These are phyloP conservation scores for Quillaja saponaria DNA, from an alignment of 306 rosid genomes.

Conservation along the genomic window DNA sequence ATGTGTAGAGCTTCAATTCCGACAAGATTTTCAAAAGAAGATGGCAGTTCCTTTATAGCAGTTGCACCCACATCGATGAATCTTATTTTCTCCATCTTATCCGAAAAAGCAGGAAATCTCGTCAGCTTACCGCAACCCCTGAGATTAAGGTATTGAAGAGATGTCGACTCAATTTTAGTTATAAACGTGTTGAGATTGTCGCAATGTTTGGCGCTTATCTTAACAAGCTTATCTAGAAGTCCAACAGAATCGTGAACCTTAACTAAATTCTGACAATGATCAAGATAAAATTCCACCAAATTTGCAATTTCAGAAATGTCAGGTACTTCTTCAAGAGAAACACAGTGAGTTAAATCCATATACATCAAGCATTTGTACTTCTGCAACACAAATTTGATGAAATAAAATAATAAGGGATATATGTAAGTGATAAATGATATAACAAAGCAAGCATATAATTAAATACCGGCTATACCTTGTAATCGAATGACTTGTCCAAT, in stretches of 20 bases:
- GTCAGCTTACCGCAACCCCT: constrained; percentile 11
- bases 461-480: neutral
- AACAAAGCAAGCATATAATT: no score
- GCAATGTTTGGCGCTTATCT: constrained; percentile 10
- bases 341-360: constrained; percentile 11
- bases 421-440: no score
- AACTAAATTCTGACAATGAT: constrained; percentile 9
- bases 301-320: constrained; percentile 18
- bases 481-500: neutral
- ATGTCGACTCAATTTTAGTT: neutral
- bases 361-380: neutral
- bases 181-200: constrained; percentile 20
- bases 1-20: no score
- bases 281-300: constrained; percentile 13
- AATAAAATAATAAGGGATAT: neutral
- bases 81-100: constrained; percentile 11
- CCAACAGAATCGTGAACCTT: constrained; percentile 21
- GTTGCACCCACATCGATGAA: constrained; percentile 20
- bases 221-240: constrained; percentile 17
- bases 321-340: constrained; percentile 7
- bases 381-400: neutral
- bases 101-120: constrained; percentile 12
- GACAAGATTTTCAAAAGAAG: no score
- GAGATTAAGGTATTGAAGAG: constrained; percentile 8
- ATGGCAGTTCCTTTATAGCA: constrained; percentile 15